These are phyloP conservation scores for Arachis stenosperma DNA, from an alignment of 306 rosid genomes.

Conservation along the genomic window DNA sequence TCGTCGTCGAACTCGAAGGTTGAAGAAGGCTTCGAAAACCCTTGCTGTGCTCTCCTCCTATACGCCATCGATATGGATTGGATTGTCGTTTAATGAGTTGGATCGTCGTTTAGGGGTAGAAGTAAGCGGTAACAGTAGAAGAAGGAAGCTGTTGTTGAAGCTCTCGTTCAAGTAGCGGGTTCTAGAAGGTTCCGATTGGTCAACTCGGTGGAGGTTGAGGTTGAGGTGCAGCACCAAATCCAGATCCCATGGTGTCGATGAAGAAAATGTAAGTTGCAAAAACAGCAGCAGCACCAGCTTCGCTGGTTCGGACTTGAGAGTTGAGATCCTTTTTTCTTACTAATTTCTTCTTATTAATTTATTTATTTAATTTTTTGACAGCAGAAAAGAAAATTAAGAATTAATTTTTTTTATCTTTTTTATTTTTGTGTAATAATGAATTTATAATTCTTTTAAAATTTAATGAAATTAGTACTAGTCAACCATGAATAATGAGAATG, in stretches of 20 bases:
- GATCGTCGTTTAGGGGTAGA: neutral
- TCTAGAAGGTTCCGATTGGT: neutral
- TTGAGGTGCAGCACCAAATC: neutral
- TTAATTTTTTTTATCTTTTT: no score
- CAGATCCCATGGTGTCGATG: neutral
- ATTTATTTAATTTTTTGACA: no score
- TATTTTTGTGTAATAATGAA: no score
- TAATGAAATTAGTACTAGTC: no score
- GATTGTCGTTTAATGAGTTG: neutral
- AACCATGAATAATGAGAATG: no score
- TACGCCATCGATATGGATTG: conserved; percentile 58
- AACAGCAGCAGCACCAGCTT: neutral
- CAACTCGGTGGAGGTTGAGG: neutral
- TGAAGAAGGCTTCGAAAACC: conserved; percentile 38
- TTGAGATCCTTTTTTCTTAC: neutral
- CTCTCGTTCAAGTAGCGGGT: neutral
- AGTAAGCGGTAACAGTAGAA: neutral
- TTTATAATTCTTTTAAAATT: no score
- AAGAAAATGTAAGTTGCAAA: neutral
- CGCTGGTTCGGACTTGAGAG: neutral
- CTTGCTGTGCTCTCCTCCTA: conserved; percentile 67
- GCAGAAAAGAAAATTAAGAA: no score
- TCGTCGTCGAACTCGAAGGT: conserved; percentile 38
- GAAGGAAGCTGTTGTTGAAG: neutral
- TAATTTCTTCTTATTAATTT: no score